A percentile compares a stretch with the other conserved stretches of the same genome.
Evolutionary conservation across 495 filamentous ascomycete species (phyloP).

Genomic region (Jackrogersella minutella): DNA sequence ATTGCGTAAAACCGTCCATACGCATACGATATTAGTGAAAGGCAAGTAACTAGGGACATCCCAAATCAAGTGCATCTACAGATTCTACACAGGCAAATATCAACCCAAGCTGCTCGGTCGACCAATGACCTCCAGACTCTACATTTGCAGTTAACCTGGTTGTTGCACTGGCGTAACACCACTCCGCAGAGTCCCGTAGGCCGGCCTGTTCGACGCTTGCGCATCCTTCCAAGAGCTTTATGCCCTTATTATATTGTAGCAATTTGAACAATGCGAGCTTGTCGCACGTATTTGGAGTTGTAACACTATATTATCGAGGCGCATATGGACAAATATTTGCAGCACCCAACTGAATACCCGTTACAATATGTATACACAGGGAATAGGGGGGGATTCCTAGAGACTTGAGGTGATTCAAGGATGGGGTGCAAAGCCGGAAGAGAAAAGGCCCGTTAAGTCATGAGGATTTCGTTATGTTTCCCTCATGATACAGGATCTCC

Average conservation of each 20-base stretch:
- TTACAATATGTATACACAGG: slow-evolving; percentile 4
- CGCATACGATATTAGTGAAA: slow-evolving; percentile 16
- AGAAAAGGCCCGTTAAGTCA: not conserved
- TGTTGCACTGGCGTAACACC: slow-evolving; percentile 41
- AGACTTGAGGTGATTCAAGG: not conserved
- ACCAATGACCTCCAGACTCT: slow-evolving; percentile 31
- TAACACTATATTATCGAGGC: slow-evolving; percentile 33
- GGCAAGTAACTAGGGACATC: slow-evolving; percentile 9
- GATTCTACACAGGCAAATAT: slow-evolving; percentile 40
- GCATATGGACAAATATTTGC: slow-evolving; percentile 26
- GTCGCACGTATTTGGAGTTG: slow-evolving; percentile 35
- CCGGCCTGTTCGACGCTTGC: slow-evolving; percentile 31
- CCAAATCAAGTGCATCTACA: slow-evolving; percentile 17
- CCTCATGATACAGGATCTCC: slow-evolving; percentile 8
- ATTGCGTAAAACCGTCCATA: slow-evolving; percentile 16
- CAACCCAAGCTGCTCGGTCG: slow-evolving; percentile 12
- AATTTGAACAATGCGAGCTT: slow-evolving; percentile 31
- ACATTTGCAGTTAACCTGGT: slow-evolving; percentile 25
- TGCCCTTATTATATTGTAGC: slow-evolving; percentile 22
- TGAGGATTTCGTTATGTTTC: slow-evolving; percentile 2
- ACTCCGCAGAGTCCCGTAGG: slow-evolving; percentile 38
- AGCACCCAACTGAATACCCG: slow-evolving; percentile 10
- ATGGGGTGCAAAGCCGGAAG: not conserved
- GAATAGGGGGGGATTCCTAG: not conserved
- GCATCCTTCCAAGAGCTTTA: slow-evolving; percentile 19